These are phyloP conservation scores for Talaromyces liani DNA, from an alignment of 495 filamentous ascomycete species.

Conservation along the genomic window DNA sequence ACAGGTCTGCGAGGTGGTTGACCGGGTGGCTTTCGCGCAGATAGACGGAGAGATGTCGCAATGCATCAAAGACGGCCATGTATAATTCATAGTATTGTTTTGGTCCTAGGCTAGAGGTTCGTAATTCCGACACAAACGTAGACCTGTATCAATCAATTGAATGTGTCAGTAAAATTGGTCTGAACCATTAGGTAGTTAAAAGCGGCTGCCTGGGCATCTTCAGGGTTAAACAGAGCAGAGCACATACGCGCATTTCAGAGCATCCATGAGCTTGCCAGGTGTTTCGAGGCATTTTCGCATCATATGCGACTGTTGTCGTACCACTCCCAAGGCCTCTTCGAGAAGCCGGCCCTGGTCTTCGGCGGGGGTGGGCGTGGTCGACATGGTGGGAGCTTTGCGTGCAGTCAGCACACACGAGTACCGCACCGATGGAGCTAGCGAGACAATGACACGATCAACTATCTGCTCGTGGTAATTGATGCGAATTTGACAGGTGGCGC, in stretches of 20 bases:
- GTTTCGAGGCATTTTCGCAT: conserved; percentile 98
- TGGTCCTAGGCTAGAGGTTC: conserved; percentile 88
- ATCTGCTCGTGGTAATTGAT: neutral
- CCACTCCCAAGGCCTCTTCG: conserved; percentile 91
- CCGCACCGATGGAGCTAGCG: neutral
- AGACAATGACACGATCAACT: neutral
- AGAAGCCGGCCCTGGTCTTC: conserved; percentile 93
- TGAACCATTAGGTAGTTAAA: neutral
- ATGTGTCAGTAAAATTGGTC: neutral
- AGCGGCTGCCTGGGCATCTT: conserved; percentile 25
- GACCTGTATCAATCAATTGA: conserved; percentile 49
- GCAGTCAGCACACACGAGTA: neutral
- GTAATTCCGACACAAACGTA: conserved; percentile 92
- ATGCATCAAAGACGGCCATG: conserved; percentile 96
- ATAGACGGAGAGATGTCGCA: conserved; percentile 94
- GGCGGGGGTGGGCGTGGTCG: conserved; percentile 57
- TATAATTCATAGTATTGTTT: conserved; percentile 99
- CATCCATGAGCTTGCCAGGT: conserved; percentile 98
- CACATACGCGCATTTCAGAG: conserved; percentile 92
- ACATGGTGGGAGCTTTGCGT: conserved; percentile 29
- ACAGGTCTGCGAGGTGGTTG: conserved; percentile 95
- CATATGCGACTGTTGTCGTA: conserved; percentile 88
- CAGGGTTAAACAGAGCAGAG: conserved; percentile 7
- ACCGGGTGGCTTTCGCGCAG: conserved; percentile 94
- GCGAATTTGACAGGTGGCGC: neutral